Conservation (phyloP, 1,284 basidiomycete genomes). For the Irpex rosettiformis region DNA sequence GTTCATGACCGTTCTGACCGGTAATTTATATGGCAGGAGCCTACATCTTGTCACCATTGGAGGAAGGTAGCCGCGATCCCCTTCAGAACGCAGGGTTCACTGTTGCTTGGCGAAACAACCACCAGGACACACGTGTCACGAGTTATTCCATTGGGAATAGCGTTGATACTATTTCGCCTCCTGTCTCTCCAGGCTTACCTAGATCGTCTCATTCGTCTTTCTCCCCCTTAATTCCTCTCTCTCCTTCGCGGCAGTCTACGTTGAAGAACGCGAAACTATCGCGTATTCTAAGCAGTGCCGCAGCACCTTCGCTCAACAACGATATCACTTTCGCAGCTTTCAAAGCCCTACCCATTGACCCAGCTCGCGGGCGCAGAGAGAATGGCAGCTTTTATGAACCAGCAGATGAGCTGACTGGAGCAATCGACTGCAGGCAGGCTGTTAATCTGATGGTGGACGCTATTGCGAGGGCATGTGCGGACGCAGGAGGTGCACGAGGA, state of each 20-base stretch:
- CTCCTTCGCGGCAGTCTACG: slow-evolving; percentile 22
- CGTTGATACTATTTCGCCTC: slow-evolving; percentile 33
- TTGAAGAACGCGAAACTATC: slow-evolving; percentile 19
- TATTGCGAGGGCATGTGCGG: slow-evolving; percentile 66
- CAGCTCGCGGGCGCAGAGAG: slow-evolving; percentile 49
- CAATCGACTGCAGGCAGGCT: slow-evolving; percentile 71
- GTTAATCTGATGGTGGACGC: slow-evolving; percentile 72
- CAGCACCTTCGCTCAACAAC: slow-evolving; percentile 27
- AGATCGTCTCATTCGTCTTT: slow-evolving; percentile 12
- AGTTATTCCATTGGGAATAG: slow-evolving; percentile 84
- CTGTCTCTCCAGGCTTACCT: slow-evolving; percentile 20
- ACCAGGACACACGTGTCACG: slow-evolving; percentile 65
- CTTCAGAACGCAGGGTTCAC: slow-evolving; percentile 85
- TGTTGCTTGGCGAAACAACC: slow-evolving; percentile 67
- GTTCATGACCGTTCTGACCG: slow-evolving; percentile 4
- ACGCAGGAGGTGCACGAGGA: slow-evolving; percentile 47
- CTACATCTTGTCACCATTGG: slow-evolving; percentile 88
- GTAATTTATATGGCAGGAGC: slow-evolving; percentile 49
- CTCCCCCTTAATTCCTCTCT: slow-evolving; percentile 7
- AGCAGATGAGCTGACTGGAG: slow-evolving; percentile 58
- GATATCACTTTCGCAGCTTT: slow-evolving; percentile 63
- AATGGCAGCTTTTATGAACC: slow-evolving; percentile 54
- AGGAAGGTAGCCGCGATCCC: slow-evolving; percentile 85
- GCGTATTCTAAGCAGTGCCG: slow-evolving; percentile 32
- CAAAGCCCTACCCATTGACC: slow-evolving; percentile 71